Evolutionary conservation across 2,329 filamentous ascomycete species (phyloP).

Genomic region (Nannizzia gypsea): DNA sequence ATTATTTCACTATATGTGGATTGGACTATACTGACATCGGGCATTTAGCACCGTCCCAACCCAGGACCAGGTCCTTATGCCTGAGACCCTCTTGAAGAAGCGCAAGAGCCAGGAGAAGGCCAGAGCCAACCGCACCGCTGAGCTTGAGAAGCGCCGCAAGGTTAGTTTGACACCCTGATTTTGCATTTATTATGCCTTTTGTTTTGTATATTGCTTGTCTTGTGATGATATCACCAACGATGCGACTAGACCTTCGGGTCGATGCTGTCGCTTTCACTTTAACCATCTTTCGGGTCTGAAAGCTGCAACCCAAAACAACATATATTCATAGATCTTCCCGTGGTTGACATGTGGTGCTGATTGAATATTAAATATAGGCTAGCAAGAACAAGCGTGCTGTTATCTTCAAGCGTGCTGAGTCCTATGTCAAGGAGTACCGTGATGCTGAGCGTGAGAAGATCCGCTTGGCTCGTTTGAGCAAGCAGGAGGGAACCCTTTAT

Average conservation of each 20-base stretch:
- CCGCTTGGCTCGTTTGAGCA: conserved; percentile 77
- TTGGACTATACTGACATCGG: conserved; percentile 63
- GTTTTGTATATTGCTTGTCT: conserved; percentile 16
- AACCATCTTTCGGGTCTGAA: conserved; percentile 63
- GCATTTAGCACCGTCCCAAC: conserved; percentile 71
- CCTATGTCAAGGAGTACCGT: conserved; percentile 99
- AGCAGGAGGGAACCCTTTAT: conserved; percentile 87
- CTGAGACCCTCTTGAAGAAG: conserved; percentile 99
- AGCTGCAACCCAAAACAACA: conserved; percentile 11
- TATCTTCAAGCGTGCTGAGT: conserved; percentile 99
- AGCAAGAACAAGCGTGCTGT: conserved; percentile 97
- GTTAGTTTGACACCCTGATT: conserved; percentile 45
- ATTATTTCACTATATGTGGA: conserved; percentile 54
- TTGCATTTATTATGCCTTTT: neutral
- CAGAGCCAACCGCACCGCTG: conserved; percentile 72
- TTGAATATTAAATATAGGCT: conserved; percentile 46
- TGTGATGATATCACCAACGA: conserved; percentile 80
- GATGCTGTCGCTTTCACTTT: conserved; percentile 67
- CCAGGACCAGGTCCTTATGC: conserved; percentile 89
- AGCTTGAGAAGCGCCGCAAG: conserved; percentile 77
- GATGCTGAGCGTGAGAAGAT: conserved; percentile 97
- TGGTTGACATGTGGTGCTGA: conserved; percentile 2
- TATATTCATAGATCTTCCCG: conserved; percentile 14
- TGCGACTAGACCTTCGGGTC: conserved; percentile 87
- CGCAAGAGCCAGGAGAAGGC: conserved; percentile 99